Evolutionary conservation across 106 monocot species (phyloP), one percentile per base, ranked within the genome.

Genomic region (Apostasia shenzhenica): DNA sequence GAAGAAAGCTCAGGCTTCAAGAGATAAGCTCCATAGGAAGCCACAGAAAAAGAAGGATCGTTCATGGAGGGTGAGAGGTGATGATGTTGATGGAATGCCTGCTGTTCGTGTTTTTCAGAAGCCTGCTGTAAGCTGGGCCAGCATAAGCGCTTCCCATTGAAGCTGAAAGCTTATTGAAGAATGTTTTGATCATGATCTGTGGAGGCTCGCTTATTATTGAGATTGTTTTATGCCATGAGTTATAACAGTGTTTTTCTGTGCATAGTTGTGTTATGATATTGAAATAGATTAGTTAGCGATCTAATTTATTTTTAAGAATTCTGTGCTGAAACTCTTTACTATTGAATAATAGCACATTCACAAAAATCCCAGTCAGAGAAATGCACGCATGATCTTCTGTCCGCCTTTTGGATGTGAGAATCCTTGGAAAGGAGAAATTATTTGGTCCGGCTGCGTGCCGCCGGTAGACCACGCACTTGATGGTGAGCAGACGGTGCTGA

Each of bases 1-100:
- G 74, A 86, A 86, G 78, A 85, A 90, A 52, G 71, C 50, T 5
- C 39, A 72, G 58, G 54, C 69, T 11, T 39, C 73, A 40, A 74
- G 67, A 2, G 68, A 77, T 54, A 92, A 92, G 71, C 79, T 84
- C 40, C 95, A 97, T 46, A 97, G 81, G 77, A 97, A 97, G 75
- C 80, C 89, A 9, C 92, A 89, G 70, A 86, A 82, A 57, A 97
- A 92, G 77, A 97, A 97, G 72, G 92, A 97, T 58, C 75, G 95
- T 0, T 70, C 92, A 10, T 97, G 95, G 95, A 84, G 92, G 55
- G 89, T 97, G 26, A 81, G 82, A 45, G 89, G 87, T 69, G 85
- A 92, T 63, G 66, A 70, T 41, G 92, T 72, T 6, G 95, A 97
- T 66, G 95, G 95, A 13, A 97, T 89, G 89, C 89, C 95, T 0